Conservation (phyloP, 2,329 filamentous ascomycete genomes). For the Leptographium wingfieldii region DNA sequence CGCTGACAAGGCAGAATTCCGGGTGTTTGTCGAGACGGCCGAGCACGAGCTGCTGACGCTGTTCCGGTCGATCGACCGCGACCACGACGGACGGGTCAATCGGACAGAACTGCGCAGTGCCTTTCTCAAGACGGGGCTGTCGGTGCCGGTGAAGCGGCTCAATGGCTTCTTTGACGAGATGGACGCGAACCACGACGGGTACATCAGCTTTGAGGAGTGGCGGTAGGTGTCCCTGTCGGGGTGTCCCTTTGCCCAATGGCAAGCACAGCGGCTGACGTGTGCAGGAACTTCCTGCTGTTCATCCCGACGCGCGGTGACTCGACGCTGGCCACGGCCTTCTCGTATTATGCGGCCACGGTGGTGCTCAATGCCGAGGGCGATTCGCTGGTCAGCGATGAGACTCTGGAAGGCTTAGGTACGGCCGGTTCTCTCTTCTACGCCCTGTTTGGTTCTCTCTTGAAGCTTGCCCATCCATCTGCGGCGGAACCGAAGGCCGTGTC, state of each 20-base stretch:
- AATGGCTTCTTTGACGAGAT: constrained; percentile 81
- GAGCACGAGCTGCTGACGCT: constrained; percentile 72
- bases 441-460: constrained; percentile 65
- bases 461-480: constrained; percentile 37
- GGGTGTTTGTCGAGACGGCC: constrained; percentile 72
- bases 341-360: constrained; percentile 82
- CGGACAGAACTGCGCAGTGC: constrained; percentile 71
- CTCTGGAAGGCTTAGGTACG: constrained; percentile 90
- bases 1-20: constrained; percentile 57
- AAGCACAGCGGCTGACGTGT: not conserved
- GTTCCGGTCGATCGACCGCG: constrained; percentile 76
- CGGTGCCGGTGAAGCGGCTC: constrained; percentile 64
- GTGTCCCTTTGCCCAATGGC: constrained; percentile 16
- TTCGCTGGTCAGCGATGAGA: constrained; percentile 81
- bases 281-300: constrained; percentile 85
- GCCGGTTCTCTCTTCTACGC: constrained; percentile 55
- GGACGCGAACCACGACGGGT: constrained; percentile 78
- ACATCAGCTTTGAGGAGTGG: constrained; percentile 90
- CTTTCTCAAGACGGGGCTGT: constrained; percentile 65
- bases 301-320: constrained; percentile 55
- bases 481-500: not conserved
- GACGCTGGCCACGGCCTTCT: constrained; percentile 69
- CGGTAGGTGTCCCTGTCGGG: constrained; percentile 47
- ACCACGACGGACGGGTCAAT: constrained; percentile 76
- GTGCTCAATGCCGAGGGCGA: constrained; percentile 90